Evolutionary conservation across 2,329 filamentous ascomycete species (phyloP).

Genomic region (Colletotrichum shisoi): DNA sequence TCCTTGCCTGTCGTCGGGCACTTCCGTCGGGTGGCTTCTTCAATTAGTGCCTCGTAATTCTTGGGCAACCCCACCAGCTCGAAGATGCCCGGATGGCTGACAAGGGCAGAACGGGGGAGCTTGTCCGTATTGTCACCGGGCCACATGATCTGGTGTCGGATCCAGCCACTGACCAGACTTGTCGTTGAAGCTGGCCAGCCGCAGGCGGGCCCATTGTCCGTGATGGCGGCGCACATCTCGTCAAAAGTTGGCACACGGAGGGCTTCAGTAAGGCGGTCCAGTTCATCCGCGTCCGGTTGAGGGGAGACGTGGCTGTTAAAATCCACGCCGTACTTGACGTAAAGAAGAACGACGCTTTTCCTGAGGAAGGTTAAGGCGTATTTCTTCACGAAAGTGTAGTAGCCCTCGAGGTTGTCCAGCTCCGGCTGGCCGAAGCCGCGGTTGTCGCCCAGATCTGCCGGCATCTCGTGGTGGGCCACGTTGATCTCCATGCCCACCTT

Average conservation of each 20-base stretch:
- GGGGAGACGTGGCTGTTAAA: constrained; percentile 75
- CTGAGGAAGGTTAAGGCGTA: constrained; percentile 92
- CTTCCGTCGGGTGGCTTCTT: constrained; percentile 82
- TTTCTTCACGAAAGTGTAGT: constrained; percentile 71
- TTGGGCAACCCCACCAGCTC: constrained; percentile 91
- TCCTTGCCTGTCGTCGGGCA: constrained; percentile 94
- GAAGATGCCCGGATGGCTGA: constrained; percentile 88
- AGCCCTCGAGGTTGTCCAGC: constrained; percentile 61
- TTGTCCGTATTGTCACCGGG: constrained; percentile 41
- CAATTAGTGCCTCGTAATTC: constrained; percentile 90
- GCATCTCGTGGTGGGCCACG: constrained; percentile 46
- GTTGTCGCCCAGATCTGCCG: constrained; percentile 49
- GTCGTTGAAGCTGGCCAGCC: constrained; percentile 60
- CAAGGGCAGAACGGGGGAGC: constrained; percentile 55
- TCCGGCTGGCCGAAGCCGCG: constrained; percentile 63
- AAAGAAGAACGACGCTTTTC: constrained; percentile 82
- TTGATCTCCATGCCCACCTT: constrained; percentile 55
- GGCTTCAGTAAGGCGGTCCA: constrained; percentile 79
- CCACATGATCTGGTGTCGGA: constrained; percentile 67
- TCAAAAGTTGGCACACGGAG: constrained; percentile 81
- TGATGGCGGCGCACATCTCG: constrained; percentile 74
- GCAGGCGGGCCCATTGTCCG: constrained; percentile 53
- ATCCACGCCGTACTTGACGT: constrained; percentile 88
- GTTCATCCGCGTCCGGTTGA: constrained; percentile 74
- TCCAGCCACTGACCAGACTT: constrained; percentile 72